phyloP scores from a whole-genome alignment of 1,284 basidiomycete species.

The Cryptococcus sp. region DNA sequence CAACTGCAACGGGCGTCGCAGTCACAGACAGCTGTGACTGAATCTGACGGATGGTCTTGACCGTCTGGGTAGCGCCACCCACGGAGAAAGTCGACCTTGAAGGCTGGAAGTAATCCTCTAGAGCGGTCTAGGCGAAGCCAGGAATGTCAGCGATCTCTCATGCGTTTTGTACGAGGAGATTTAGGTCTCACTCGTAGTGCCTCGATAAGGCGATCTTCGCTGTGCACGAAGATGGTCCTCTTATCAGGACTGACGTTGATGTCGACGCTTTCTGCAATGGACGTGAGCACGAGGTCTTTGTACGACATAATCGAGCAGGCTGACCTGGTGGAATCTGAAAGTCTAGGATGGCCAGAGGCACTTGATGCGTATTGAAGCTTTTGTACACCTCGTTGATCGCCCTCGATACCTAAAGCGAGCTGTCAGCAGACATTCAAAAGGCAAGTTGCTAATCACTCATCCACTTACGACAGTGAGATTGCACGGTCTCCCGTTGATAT shows the following conservation, averaged over 20 bases:
- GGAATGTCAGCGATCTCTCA: not conserved
- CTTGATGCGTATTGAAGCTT: constrained; percentile 76
- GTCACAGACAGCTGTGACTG: constrained; percentile 17
- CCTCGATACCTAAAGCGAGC: constrained; percentile 66
- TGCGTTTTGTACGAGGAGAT: not conserved
- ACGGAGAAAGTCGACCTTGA: constrained; percentile 70
- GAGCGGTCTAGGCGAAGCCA: constrained; percentile 46
- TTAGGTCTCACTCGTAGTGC: constrained; percentile 67
- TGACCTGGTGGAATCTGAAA: constrained; percentile 75
- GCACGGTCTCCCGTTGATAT: constrained; percentile 90
- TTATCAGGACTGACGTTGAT: constrained; percentile 98
- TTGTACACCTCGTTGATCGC: constrained; percentile 88
- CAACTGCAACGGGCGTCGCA: not conserved
- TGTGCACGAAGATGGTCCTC: constrained; percentile 88
- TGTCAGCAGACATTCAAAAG: too few relatives aligned
- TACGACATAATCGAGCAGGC: constrained; percentile 12
- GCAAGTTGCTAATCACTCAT: not conserved
- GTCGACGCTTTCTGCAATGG: constrained; percentile 72
- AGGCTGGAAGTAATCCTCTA: constrained; percentile 68
- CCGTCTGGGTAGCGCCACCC: constrained; percentile 48
- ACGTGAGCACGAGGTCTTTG: constrained; percentile 6
- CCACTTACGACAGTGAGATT: constrained; percentile 67
- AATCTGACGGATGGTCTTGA: constrained; percentile 20
- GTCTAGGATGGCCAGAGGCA: constrained; percentile 81
- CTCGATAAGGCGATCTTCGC: constrained; percentile 77